Percentiles rank a stretch among this genome's conserved stretches.
These are phyloP conservation scores for Alectoria sarmentosa DNA, from an alignment of 495 filamentous ascomycete species.

Conservation along the genomic window DNA sequence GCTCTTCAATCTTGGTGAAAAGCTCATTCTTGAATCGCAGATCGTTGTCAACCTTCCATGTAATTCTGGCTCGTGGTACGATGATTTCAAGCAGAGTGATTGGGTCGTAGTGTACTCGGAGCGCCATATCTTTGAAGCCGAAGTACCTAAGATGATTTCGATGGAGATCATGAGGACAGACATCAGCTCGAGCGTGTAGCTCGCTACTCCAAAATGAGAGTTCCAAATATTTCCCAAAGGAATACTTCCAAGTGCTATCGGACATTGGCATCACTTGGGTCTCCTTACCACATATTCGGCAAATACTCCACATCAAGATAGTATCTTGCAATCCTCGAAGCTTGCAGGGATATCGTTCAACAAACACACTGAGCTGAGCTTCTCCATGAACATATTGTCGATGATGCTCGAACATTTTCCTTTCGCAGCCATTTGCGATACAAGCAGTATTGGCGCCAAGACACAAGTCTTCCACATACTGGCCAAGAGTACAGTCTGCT, in stretches of 20 bases:
- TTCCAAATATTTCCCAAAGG: slow-evolving; percentile 95
- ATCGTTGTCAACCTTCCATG: slow-evolving; percentile 96
- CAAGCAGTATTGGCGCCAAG: slow-evolving; percentile 66
- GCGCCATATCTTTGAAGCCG: slow-evolving; percentile 74
- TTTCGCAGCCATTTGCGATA: slow-evolving; percentile 77
- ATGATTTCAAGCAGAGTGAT: slow-evolving; percentile 94
- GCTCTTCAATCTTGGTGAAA: slow-evolving; percentile 67
- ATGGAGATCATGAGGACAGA: slow-evolving; percentile 92
- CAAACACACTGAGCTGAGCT: slow-evolving; percentile 82
- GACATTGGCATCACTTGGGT: slow-evolving; percentile 92
- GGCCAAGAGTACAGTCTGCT: slow-evolving; percentile 85
- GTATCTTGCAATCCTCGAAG: slow-evolving; percentile 64
- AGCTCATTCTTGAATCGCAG: slow-evolving; percentile 88
- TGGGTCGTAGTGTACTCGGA: slow-evolving; percentile 85
- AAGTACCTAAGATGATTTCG: slow-evolving; percentile 89
- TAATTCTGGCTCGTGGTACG: slow-evolving; percentile 80
- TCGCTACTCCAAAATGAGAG: slow-evolving; percentile 91
- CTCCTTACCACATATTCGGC: slow-evolving; percentile 83
- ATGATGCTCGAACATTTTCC: slow-evolving; percentile 87
- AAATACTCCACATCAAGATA: slow-evolving; percentile 97
- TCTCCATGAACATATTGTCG: slow-evolving; percentile 96
- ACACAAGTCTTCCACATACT: slow-evolving; percentile 92
- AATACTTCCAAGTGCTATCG: slow-evolving; percentile 94
- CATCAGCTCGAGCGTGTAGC: slow-evolving; percentile 65
- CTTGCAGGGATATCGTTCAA: slow-evolving; percentile 66